Evolutionary conservation across 352 stramenopile genomes (phyloP), one percentile per base, ranked within the genome.

Genomic region (Phytophthora litchii): DNA sequence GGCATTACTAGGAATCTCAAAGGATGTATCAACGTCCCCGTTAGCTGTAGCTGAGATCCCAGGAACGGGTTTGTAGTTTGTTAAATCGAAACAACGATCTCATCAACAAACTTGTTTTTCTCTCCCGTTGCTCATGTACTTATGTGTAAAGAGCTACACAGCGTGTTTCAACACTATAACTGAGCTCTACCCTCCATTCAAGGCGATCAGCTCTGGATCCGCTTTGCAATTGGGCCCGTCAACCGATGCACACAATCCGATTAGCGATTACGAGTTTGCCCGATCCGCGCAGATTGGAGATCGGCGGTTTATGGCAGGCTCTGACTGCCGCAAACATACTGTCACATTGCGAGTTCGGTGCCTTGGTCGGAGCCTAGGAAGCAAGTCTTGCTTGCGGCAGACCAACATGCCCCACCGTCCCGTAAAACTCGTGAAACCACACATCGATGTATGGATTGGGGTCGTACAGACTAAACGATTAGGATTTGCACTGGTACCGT

Each of bases 301-400:
- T 36, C 43, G 20, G 10, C 10, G n/a, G 41, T 25, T 63, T 67
- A 67, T 46, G 60, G 60, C 60, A 67, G 1, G 13, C 13, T 0
- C 1, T 2, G 3, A 1, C 31, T 49, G 60, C 60, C 60, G 17
- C 41, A 68, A 68, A 54, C 45, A 54, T 17, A 7, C 21, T 20
- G 23, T 27, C 3, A 5, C 23, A n/a, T 27, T 27, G 19, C 23
- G 23, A 27, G 23, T 12, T 4, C 10, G 25, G 29, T 34, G 29
- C 3, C 7, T 34, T 34, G 10, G 6, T 12, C 29, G 3, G 5
- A 34, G 29, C 29, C 6, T 34, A 11, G 7, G 10, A 9, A 34
- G 10, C 29, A 34, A 34, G 29, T 34, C 29, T 12, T 34, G 29
- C 29, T 34, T 34, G 29, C 29, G 29, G 29, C 29, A 34, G 10